phyloP scores from a whole-genome alignment of 2,329 filamentous ascomycete species.

The Neofusicoccum kwambonambiense region DNA sequence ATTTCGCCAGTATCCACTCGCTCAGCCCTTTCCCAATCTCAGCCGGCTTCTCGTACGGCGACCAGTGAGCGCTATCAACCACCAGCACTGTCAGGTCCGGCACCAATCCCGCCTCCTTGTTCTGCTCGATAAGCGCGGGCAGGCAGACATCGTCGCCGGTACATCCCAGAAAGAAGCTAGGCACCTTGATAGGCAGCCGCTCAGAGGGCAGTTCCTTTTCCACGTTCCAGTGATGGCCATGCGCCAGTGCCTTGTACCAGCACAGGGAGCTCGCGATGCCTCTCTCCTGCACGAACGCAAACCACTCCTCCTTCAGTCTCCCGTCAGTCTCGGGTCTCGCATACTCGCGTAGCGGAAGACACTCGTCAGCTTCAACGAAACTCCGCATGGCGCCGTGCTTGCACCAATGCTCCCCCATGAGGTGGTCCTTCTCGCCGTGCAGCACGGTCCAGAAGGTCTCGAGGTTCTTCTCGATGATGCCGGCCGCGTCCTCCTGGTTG shows the following conservation, averaged over 20 bases:
- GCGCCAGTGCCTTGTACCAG: constrained; percentile 36
- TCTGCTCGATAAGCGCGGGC: constrained; percentile 30
- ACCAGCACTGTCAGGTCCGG: constrained; percentile 5
- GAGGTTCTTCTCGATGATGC: constrained; percentile 40
- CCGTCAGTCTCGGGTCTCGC: constrained; percentile 26
- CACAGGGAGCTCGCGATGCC: constrained; percentile 38
- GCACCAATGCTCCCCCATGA: constrained; percentile 40
- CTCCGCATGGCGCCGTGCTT: constrained; percentile 35
- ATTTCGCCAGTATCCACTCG: no score
- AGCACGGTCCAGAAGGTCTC: constrained; percentile 39
- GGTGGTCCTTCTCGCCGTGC: constrained; percentile 33
- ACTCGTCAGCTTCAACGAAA: constrained; percentile 22
- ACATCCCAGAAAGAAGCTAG: constrained; percentile 36
- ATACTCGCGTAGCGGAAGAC: constrained; percentile 31
- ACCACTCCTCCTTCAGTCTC: constrained; percentile 34
- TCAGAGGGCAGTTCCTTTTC: constrained; percentile 28
- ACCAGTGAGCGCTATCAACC: no score
- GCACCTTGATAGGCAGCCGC: constrained; percentile 33
- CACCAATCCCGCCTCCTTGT: constrained; percentile 29
- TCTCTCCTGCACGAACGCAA: constrained; percentile 33
- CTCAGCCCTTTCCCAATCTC: no score
- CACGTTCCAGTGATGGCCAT: constrained; percentile 28
- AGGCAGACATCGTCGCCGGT: constrained; percentile 37
- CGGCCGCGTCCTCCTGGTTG: constrained; percentile 35
- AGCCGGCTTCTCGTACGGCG: no score